Conservation (phyloP, 1,139 yeast genomes). For the Taphrina betulina region DNA sequence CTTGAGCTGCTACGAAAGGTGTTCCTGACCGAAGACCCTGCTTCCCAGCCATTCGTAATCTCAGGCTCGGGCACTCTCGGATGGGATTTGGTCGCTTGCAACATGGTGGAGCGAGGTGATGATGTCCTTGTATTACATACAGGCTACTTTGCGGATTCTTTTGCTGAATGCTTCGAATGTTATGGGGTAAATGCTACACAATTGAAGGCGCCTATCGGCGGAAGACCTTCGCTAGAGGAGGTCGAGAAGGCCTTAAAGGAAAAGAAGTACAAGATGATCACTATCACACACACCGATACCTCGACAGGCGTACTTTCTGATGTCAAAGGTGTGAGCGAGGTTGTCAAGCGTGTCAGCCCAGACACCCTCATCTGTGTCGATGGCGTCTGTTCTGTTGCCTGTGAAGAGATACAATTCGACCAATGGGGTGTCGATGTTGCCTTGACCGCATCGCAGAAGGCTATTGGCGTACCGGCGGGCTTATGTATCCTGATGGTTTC, state of each 20-base stretch:
- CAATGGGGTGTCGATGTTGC: conserved; percentile 88
- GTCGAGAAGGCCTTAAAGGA: conserved; percentile 58
- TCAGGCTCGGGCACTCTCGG: conserved; percentile 95
- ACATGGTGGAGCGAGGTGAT: conserved; percentile 60
- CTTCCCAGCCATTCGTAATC: conserved; percentile 73
- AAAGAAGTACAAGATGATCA: conserved; percentile 62
- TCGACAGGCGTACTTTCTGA: conserved; percentile 87
- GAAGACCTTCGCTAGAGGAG: conserved; percentile 58
- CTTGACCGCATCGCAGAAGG: conserved; percentile 92
- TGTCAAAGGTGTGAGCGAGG: conserved; percentile 60
- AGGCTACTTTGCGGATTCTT: conserved; percentile 81
- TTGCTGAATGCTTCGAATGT: conserved; percentile 70
- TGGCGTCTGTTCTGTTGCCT: conserved; percentile 92
- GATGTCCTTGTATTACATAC: conserved; percentile 80
- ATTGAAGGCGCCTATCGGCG: conserved; percentile 67
- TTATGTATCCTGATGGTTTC: conserved; percentile 75
- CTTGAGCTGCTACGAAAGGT: conserved; percentile 67
- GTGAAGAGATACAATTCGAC: conserved; percentile 81
- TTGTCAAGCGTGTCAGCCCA: conserved; percentile 68
- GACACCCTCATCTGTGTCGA: conserved; percentile 82
- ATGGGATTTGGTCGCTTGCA: conserved; percentile 87
- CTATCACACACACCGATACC: conserved; percentile 94
- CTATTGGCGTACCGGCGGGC: conserved; percentile 93
- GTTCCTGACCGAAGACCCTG: conserved; percentile 65
- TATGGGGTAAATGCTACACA: conserved; percentile 73